Percentiles rank a stretch among this genome's conserved stretches.
These are phyloP conservation scores for Clavispora santaluciae DNA, from an alignment of 805 yeast genomes.

Conservation along the genomic window DNA sequence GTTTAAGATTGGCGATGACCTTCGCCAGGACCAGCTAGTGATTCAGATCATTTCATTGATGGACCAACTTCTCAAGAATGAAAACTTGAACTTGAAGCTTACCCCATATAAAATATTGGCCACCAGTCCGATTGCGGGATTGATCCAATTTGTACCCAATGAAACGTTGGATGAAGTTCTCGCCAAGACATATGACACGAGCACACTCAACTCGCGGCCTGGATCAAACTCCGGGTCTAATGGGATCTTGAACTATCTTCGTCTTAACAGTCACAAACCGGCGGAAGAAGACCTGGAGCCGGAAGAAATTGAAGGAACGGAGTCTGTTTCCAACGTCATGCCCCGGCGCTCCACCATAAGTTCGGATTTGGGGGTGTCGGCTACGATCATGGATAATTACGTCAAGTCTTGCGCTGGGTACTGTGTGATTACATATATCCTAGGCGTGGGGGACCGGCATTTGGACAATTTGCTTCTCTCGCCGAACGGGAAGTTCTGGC, in stretches of 20 bases:
- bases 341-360: slow-evolving; percentile 11
- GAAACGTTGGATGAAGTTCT: slow-evolving; percentile 80
- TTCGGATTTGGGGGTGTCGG: slow-evolving; percentile 44
- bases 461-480: slow-evolving; percentile 80
- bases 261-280: slow-evolving; percentile 43
- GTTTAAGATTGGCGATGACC: slow-evolving; percentile 94
- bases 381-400: slow-evolving; percentile 85
- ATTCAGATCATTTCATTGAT: slow-evolving; percentile 86
- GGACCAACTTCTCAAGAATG: slow-evolving; percentile 84
- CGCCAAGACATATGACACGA: slow-evolving; percentile 23
- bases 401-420: slow-evolving; percentile 96
- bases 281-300: slow-evolving; percentile 26
- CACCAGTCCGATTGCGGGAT: slow-evolving; percentile 86
- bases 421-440: slow-evolving; percentile 88
- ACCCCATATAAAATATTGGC: slow-evolving; percentile 90
- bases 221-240: slow-evolving; percentile 36
- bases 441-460: slow-evolving; percentile 98
- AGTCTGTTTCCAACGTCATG: background rate
- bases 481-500: slow-evolving; percentile 85
- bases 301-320: background rate
- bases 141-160: slow-evolving; percentile 91
- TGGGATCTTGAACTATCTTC: slow-evolving; percentile 70
- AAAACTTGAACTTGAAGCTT: slow-evolving; percentile 80
- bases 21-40: slow-evolving; percentile 95
- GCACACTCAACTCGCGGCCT: slow-evolving; percentile 1